Evolutionary conservation across 2,329 filamentous ascomycete genomes (phyloP).

Genomic region (Juglanconis juglandina): DNA sequence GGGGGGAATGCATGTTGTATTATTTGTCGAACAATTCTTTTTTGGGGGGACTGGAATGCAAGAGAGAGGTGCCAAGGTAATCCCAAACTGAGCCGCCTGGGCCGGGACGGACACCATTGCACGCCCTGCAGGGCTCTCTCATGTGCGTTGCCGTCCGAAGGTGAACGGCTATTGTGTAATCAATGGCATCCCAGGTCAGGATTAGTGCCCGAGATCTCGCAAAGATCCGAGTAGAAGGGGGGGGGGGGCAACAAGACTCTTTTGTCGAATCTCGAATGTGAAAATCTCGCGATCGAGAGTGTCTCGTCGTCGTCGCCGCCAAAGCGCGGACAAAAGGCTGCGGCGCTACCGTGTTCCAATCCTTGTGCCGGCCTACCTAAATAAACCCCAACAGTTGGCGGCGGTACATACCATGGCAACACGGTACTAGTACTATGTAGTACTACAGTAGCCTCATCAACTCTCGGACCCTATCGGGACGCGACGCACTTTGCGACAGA

Average conservation of each 20-base stretch:
- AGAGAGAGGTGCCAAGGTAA: background rate
- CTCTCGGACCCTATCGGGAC: background rate
- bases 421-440: too few species aligned
- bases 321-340: too few species aligned
- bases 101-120: background rate
- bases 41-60: background rate
- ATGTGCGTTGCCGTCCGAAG: too few species aligned
- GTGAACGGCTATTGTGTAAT: background rate
- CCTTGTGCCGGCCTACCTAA: too few species aligned
- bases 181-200: background rate
- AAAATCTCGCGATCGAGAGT: background rate
- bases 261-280: background rate
- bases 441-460: background rate
- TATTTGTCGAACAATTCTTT: background rate
- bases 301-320: background rate
- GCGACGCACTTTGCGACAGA: background rate
- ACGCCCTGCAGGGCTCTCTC: background rate
- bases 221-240: background rate
- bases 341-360: too few species aligned
- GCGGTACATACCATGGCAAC: too few species aligned
- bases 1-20: background rate
- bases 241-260: too few species aligned
- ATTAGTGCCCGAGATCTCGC: background rate
- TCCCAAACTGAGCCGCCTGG: background rate
- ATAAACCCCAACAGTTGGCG: too few species aligned